Evolutionary conservation across 169 alveolate genomes (phyloP).

Genomic region (Cryptosporidium xiaoi): DNA sequence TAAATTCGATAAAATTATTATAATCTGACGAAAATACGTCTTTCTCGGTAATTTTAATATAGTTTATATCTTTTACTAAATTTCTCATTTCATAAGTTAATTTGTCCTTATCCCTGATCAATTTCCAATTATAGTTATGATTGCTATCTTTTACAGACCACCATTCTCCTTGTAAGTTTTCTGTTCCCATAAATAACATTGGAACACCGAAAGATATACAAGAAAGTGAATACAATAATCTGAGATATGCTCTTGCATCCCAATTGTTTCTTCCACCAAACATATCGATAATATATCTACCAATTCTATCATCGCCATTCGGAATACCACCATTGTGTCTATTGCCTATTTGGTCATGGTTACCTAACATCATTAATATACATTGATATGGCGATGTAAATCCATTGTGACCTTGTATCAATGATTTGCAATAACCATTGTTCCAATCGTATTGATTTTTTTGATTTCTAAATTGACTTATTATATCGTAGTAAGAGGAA

Average conservation of each 20-base stretch:
- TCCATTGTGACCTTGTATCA: slow-evolving; percentile 74
- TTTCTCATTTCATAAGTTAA: slow-evolving; percentile 70
- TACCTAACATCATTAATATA: slow-evolving; percentile 76
- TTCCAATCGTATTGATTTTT: slow-evolving; percentile 60
- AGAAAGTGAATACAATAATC: slow-evolving; percentile 74
- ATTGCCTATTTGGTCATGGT: slow-evolving; percentile 79
- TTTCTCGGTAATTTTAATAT: slow-evolving; percentile 5
- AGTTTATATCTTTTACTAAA: slow-evolving; percentile 52
- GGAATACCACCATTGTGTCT: slow-evolving; percentile 55
- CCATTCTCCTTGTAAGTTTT: slow-evolving; percentile 76
- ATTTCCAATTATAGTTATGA: slow-evolving; percentile 71
- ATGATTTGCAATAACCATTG: slow-evolving; percentile 34
- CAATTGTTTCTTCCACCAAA: slow-evolving; percentile 78
- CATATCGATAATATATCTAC: slow-evolving; percentile 73
- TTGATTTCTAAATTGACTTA: slow-evolving; percentile 32
- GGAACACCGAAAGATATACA: slow-evolving; percentile 77
- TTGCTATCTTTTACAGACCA: slow-evolving; percentile 74
- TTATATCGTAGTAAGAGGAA: slow-evolving; percentile 77
- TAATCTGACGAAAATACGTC: slow-evolving; percentile 26
- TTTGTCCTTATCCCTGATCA: slow-evolving; percentile 60
- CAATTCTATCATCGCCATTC: slow-evolving; percentile 71
- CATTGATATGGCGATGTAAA: slow-evolving; percentile 73
- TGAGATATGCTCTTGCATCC: slow-evolving; percentile 77
- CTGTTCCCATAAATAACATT: slow-evolving; percentile 80
- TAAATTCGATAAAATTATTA: slow-evolving; percentile 26